Conservation (phyloP, 345 rosid genomes). For the Acer negundo region DNA sequence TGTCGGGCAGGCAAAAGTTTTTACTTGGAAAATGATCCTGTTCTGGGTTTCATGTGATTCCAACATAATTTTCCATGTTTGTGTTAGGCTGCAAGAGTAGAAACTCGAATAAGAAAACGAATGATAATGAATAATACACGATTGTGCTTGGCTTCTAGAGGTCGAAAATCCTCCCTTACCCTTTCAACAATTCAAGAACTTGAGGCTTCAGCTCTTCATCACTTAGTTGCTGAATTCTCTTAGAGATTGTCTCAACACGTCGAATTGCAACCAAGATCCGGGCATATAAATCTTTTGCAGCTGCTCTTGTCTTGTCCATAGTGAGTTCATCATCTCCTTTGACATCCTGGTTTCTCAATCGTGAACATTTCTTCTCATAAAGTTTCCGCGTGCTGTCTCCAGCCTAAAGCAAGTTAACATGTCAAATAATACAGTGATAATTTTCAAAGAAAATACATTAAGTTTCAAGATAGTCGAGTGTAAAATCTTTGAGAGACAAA, state of each 20-base stretch:
- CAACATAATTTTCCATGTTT: conserved; percentile 65
- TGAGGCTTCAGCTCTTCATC: conserved; percentile 77
- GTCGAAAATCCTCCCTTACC: conserved; percentile 43
- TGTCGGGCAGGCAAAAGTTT: conserved; percentile 47
- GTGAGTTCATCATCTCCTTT: conserved; percentile 46
- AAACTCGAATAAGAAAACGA: conserved; percentile 18
- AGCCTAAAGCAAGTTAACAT: conserved; percentile 35
- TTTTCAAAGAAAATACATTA: no score
- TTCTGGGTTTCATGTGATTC: conserved; percentile 79
- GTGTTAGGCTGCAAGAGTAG: conserved; percentile 44
- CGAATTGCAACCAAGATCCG: conserved; percentile 69
- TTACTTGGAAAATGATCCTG: conserved; percentile 62
- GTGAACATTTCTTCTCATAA: conserved; percentile 61
- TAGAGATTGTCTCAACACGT: conserved; percentile 69
- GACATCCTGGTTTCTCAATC: conserved; percentile 53
- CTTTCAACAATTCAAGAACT: conserved; percentile 61
- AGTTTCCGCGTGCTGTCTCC: conserved; percentile 61
- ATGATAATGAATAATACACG: background rate
- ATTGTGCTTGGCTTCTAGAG: background rate
- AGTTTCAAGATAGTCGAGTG: background rate
- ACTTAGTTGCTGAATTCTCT: conserved; percentile 59
- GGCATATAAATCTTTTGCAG: conserved; percentile 65
- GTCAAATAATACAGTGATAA: background rate
- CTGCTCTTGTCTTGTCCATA: conserved; percentile 59
- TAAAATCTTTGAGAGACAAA: background rate